Conservation (phyloP, 1,139 yeast genomes). For the Hyphopichia khmerensis region DNA sequence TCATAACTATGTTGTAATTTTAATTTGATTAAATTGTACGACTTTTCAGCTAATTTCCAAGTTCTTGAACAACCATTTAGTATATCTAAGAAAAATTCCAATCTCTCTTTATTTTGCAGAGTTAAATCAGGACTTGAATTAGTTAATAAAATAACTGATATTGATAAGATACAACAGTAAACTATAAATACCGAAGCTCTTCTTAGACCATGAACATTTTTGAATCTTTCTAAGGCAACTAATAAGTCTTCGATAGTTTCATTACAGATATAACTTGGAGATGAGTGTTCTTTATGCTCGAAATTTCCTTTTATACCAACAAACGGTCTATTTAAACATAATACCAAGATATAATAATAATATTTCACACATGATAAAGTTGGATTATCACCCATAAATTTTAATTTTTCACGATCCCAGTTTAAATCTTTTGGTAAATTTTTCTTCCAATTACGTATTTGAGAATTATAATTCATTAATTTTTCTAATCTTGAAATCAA, state of each 20-base stretch:
- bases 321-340: slow-evolving; percentile 62
- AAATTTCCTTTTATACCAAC: slow-evolving; percentile 28
- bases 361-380: slow-evolving; percentile 52
- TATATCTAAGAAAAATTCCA: slow-evolving; percentile 40
- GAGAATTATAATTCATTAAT: slow-evolving; percentile 43
- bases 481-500: slow-evolving; percentile 37
- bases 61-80: slow-evolving; percentile 41
- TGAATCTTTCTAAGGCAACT: slow-evolving; percentile 35
- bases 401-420: slow-evolving; percentile 48
- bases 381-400: slow-evolving; percentile 48
- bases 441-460: slow-evolving; percentile 51
- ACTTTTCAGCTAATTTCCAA: slow-evolving; percentile 51
- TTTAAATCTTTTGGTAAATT: slow-evolving; percentile 47
- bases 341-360: slow-evolving; percentile 55
- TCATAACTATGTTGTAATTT: slow-evolving; percentile 9
- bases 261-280: slow-evolving; percentile 34
- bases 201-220: slow-evolving; percentile 39
- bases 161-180: slow-evolving; percentile 46
- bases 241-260: slow-evolving; percentile 45
- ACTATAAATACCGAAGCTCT: slow-evolving; percentile 48
- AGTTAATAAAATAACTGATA: slow-evolving; percentile 44
- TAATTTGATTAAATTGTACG: slow-evolving; percentile 37
- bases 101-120: slow-evolving; percentile 24
- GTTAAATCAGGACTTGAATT: slow-evolving; percentile 27
- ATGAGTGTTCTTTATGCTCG: slow-evolving; percentile 16